A percentile compares a stretch with the other conserved stretches of the same genome.
phyloP scores from a whole-genome alignment of 1,139 yeast species.

The Arxiozyma slooffiae region DNA sequence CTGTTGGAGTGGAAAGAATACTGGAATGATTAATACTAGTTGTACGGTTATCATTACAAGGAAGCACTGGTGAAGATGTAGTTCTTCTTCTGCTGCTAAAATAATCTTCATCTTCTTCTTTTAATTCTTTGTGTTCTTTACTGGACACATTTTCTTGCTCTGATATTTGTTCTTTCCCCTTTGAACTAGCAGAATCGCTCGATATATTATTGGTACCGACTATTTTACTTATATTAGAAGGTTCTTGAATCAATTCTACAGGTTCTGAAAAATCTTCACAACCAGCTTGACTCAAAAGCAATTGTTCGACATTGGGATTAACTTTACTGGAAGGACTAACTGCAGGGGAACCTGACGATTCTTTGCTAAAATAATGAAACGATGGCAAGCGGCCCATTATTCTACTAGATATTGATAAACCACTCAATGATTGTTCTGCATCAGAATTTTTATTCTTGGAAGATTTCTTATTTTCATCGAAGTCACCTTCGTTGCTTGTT shows the following conservation, averaged over 20 bases:
- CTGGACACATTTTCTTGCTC: no score
- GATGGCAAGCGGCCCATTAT: slow-evolving; percentile 4
- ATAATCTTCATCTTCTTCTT: not conserved
- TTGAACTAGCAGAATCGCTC: not conserved
- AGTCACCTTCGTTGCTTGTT: not conserved
- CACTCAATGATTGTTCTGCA: not conserved
- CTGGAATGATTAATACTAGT: not conserved
- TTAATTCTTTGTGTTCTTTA: no score
- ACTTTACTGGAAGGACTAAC: not conserved
- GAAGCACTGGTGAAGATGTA: slow-evolving; percentile 1
- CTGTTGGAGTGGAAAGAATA: not conserved
- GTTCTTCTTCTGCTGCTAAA: slow-evolving; percentile 2
- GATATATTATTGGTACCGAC: not conserved
- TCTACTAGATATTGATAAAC: slow-evolving; percentile 1
- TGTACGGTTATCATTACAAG: not conserved
- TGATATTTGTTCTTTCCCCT: not conserved
- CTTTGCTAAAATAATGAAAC: slow-evolving; percentile 3
- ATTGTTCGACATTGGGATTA: not conserved
- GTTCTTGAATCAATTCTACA: not conserved
- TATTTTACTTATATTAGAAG: not conserved
- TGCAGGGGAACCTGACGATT: not conserved
- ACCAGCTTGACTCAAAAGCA: not conserved
- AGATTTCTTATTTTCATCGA: not conserved
- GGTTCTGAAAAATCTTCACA: slow-evolving; percentile 2
- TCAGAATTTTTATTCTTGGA: not conserved